Percentiles rank a stretch among this genome's conserved stretches.
phyloP scores from a whole-genome alignment of 2,329 filamentous ascomycete species.

The Ophiocordyceps unilateralis region DNA sequence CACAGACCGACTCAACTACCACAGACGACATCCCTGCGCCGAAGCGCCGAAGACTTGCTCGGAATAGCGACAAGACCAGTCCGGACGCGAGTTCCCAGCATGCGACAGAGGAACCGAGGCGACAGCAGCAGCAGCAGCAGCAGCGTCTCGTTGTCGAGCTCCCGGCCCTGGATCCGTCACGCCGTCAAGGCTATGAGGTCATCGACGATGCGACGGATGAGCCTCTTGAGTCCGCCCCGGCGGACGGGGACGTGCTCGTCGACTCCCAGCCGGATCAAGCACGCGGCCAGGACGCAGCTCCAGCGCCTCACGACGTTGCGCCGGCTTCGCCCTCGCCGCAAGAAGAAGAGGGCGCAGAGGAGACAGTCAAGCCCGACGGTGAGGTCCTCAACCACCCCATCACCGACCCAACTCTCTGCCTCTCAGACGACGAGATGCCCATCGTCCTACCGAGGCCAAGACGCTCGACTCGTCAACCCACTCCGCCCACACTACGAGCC shows the following conservation, averaged over 20 bases:
- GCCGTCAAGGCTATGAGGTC: constrained; percentile 3
- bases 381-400: not conserved
- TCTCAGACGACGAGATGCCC: constrained; percentile 20
- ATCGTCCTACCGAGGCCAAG: constrained; percentile 5
- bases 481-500: not conserved
- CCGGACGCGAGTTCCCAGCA: too few relatives aligned
- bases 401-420: constrained; percentile 6
- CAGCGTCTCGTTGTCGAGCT: constrained; percentile 5
- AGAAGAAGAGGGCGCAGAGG: not conserved
- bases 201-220: not conserved
- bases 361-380: not conserved
- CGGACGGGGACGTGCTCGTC: constrained; percentile 1
- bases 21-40: not conserved
- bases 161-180: constrained; percentile 1
- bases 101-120: too few relatives aligned
- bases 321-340: too few relatives aligned
- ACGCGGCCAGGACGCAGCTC: not conserved
- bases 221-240: not conserved
- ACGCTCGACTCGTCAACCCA: not conserved
- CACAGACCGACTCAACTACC: constrained; percentile 1
- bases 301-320: too few relatives aligned
- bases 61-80: too few relatives aligned
- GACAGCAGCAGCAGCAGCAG: constrained; percentile 1
- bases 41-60: not conserved
- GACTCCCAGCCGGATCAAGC: constrained; percentile 3